phyloP scores from a whole-genome alignment of 1,139 yeast species.

The Blastobotrys arbuscula region DNA sequence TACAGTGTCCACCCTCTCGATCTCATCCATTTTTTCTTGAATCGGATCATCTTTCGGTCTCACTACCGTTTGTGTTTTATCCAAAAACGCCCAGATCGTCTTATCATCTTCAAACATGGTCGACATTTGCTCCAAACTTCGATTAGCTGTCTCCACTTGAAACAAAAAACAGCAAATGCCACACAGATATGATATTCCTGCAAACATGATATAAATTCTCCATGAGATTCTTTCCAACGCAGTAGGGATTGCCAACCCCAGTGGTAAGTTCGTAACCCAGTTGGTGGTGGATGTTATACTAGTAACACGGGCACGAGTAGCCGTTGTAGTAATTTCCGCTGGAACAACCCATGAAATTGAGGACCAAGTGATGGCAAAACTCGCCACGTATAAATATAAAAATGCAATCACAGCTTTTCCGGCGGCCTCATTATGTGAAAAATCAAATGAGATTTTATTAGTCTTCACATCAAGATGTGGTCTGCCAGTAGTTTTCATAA shows the following conservation, averaged over 20 bases:
- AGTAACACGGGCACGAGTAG: conserved; percentile 73
- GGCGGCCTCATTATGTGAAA: conserved; percentile 36
- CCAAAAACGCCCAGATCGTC: conserved; percentile 22
- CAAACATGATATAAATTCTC: conserved; percentile 21
- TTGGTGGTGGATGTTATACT: conserved; percentile 70
- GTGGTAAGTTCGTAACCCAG: conserved; percentile 69
- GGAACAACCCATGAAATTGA: conserved; percentile 75
- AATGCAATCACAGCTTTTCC: conserved; percentile 75
- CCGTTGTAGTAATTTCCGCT: conserved; percentile 72
- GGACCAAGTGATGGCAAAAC: conserved; percentile 84
- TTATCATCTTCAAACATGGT: conserved; percentile 36
- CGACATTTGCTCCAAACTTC: conserved; percentile 52
- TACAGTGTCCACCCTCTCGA: too few species aligned
- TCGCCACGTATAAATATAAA: conserved; percentile 70
- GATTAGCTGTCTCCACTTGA: conserved; percentile 53
- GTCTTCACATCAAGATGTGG: conserved; percentile 31
- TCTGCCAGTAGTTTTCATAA: conserved; percentile 42
- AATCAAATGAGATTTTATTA: conserved; percentile 20
- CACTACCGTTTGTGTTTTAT: conserved; percentile 18
- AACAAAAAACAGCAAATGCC: conserved; percentile 32
- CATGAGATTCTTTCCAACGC: conserved; percentile 21
- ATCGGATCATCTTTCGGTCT: conserved; percentile 12
- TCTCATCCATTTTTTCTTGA: conserved; percentile 9
- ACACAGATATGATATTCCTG: conserved; percentile 15
- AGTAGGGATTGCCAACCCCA: conserved; percentile 20